These are phyloP conservation scores for Talaromyces wortmannii DNA, from an alignment of 495 filamentous ascomycete genomes.

Conservation along the genomic window DNA sequence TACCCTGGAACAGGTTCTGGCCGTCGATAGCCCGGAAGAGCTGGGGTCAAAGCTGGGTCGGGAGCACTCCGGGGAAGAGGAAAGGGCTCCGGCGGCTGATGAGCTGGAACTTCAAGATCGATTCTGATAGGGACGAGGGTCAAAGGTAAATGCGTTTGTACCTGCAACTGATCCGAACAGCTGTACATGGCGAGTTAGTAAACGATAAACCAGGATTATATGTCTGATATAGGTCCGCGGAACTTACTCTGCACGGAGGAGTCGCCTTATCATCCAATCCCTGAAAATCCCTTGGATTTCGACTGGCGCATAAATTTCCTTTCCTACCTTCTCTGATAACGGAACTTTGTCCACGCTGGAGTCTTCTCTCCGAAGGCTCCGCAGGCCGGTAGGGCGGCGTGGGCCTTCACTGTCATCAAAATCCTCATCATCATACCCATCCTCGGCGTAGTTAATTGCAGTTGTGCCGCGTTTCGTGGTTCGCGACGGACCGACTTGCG, in stretches of 20 bases:
- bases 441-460: slow-evolving; percentile 95
- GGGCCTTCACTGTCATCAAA: slow-evolving; percentile 81
- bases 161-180: slow-evolving; percentile 61
- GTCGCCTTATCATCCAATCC: slow-evolving; percentile 87
- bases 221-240: no score
- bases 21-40: slow-evolving; percentile 65
- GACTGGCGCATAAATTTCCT: slow-evolving; percentile 73
- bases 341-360: slow-evolving; percentile 53
- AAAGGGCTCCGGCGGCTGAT: slow-evolving; percentile 66
- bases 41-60: slow-evolving; percentile 55
- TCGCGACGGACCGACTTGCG: slow-evolving; percentile 58
- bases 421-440: slow-evolving; percentile 89
- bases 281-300: slow-evolving; percentile 85
- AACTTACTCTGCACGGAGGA: slow-evolving; percentile 43
- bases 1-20: slow-evolving; percentile 75
- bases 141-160: slow-evolving; percentile 77
- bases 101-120: slow-evolving; percentile 82
- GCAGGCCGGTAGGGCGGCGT: slow-evolving; percentile 74
- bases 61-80: slow-evolving; percentile 55
- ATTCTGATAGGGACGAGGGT: slow-evolving; percentile 94
- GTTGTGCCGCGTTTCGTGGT: slow-evolving; percentile 96
- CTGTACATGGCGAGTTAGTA: slow-evolving; percentile 11
- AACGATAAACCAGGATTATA: slow-evolving; percentile 1
- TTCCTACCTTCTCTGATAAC: slow-evolving; percentile 68
- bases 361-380: slow-evolving; percentile 76